These are phyloP conservation scores for Dictyostelium firmibasis DNA, from an alignment of 78 protist genomes.

Conservation along the genomic window DNA sequence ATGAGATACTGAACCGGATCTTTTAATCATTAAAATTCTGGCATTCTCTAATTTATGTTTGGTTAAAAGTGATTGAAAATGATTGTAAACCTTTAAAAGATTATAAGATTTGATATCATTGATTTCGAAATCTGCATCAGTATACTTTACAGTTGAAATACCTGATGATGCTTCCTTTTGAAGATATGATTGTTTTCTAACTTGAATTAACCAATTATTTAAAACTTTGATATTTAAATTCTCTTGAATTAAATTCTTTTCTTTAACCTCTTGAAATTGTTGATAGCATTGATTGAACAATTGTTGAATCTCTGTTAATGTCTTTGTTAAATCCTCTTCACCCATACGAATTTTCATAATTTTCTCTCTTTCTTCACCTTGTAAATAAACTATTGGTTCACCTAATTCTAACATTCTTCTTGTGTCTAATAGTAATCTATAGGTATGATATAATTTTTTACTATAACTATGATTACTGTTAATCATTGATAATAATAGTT, in stretches of 20 bases:
- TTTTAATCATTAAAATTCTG: not conserved
- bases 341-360: slow-evolving; percentile 58
- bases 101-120: not conserved
- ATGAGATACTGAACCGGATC: slow-evolving; percentile 51
- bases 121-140: not conserved
- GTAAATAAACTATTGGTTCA: slow-evolving; percentile 26
- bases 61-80: not conserved
- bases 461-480: slow-evolving; percentile 45
- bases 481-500: not conserved
- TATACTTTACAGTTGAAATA: not conserved
- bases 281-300: not conserved
- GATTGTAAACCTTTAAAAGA: not conserved
- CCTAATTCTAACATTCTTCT: slow-evolving; percentile 23
- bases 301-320: not conserved
- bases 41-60: not conserved
- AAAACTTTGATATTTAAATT: not conserved
- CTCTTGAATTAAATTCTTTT: not conserved
- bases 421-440: slow-evolving; percentile 23
- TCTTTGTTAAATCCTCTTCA: not conserved
- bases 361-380: slow-evolving; percentile 37
- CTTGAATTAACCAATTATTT: slow-evolving; percentile 22
- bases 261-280: not conserved
- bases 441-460: slow-evolving; percentile 67
- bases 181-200: slow-evolving; percentile 17
- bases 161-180: not conserved